These are phyloP conservation scores for Pseudogymnoascus sp. DNA, from an alignment of 2,329 filamentous ascomycete species.

Conservation along the genomic window DNA sequence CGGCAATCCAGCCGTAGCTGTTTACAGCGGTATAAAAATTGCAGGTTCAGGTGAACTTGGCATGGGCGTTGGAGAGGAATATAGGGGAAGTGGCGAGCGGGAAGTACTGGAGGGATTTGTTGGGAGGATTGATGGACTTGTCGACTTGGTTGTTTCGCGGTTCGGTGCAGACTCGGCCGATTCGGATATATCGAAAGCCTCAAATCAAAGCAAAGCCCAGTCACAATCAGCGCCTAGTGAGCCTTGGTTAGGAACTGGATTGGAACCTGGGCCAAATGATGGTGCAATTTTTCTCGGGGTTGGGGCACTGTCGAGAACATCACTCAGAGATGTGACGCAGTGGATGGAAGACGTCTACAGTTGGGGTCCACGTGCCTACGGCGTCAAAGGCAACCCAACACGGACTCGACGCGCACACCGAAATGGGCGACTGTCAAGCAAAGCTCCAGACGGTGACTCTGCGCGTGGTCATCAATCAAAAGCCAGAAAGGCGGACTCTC, in stretches of 20 bases:
- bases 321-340: conserved; percentile 62
- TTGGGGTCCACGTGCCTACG: conserved; percentile 78
- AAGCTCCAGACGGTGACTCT: background rate
- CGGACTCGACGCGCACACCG: conserved; percentile 40
- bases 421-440: background rate
- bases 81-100: conserved; percentile 85
- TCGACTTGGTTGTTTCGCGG: conserved; percentile 79
- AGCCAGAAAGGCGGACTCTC: background rate
- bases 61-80: conserved; percentile 89
- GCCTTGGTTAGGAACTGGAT: conserved; percentile 65
- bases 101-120: conserved; percentile 89
- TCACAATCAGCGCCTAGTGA: conserved; percentile 25
- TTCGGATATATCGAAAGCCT: conserved; percentile 7
- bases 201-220: conserved; percentile 13
- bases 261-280: conserved; percentile 60
- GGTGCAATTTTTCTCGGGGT: conserved; percentile 80
- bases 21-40: conserved; percentile 79
- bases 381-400: conserved; percentile 68
- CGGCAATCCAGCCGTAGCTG: conserved; percentile 72
- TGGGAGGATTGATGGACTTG: conserved; percentile 67
- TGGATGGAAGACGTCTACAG: conserved; percentile 88
- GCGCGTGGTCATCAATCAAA: conserved; percentile 26
- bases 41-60: conserved; percentile 86
- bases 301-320: conserved; percentile 61
- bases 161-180: conserved; percentile 49